phyloP scores from a whole-genome alignment of 2,329 filamentous ascomycete species.

The Daldinia sp. region DNA sequence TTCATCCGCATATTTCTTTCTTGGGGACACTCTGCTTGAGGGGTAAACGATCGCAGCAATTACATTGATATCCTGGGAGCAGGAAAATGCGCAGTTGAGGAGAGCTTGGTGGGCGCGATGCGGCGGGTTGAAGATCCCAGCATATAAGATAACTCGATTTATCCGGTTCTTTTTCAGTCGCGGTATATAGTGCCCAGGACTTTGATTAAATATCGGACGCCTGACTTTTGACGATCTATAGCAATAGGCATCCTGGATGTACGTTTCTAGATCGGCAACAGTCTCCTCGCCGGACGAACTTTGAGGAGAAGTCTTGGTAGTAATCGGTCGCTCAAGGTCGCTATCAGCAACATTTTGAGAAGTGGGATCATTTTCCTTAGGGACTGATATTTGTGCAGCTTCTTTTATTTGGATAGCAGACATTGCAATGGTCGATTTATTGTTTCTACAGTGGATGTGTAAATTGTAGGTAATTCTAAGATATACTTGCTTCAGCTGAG shows the following conservation, averaged over 20 bases:
- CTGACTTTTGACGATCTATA: background rate
- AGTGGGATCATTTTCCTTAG: background rate
- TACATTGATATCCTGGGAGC: background rate
- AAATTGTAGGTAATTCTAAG: too few relatives aligned
- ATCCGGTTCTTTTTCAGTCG: background rate
- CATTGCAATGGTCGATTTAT: too few relatives aligned
- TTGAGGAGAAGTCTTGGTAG: background rate
- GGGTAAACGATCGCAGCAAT: background rate
- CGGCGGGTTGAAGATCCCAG: background rate
- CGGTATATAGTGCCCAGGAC: background rate
- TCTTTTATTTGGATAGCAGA: background rate
- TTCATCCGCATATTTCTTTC: background rate
- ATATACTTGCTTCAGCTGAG: too few relatives aligned
- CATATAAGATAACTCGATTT: background rate
- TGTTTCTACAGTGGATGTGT: too few relatives aligned
- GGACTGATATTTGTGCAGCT: background rate
- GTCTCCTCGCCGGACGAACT: background rate
- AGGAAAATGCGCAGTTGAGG: background rate
- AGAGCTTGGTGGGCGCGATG: background rate
- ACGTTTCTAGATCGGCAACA: background rate
- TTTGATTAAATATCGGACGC: background rate
- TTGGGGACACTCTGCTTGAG: background rate
- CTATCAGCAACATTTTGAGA: too few relatives aligned
- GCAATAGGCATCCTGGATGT: background rate
- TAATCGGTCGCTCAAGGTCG: background rate